Conservation (phyloP, 2,329 filamentous ascomycete genomes). For the Fusarium phyllophilum region DNA sequence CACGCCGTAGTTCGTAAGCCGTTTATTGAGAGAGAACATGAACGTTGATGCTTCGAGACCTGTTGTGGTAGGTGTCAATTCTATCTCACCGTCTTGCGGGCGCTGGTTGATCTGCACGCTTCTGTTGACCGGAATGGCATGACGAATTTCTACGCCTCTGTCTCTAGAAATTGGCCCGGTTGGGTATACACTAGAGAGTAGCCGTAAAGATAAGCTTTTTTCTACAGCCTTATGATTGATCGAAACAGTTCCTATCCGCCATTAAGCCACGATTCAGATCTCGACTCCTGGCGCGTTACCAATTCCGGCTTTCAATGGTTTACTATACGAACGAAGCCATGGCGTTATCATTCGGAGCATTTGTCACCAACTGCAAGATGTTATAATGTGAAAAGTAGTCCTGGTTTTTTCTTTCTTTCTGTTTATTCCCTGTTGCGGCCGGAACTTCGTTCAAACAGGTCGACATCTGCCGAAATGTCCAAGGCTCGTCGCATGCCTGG, state of each 20-base stretch:
- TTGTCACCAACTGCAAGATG: background rate
- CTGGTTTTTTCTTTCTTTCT: background rate
- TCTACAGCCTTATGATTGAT: background rate
- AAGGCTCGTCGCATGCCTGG: background rate
- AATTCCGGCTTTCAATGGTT: background rate
- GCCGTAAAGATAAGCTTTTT: background rate
- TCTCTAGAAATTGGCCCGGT: background rate
- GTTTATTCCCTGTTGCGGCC: fast-evolving
- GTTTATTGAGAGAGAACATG: background rate
- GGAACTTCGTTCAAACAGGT: background rate
- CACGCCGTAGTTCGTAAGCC: background rate
- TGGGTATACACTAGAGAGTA: background rate
- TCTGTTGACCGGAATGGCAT: background rate
- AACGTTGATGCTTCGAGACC: no score
- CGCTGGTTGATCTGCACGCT: background rate
- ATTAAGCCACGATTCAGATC: background rate
- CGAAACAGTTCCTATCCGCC: background rate
- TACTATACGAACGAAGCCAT: background rate
- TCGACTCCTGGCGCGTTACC: background rate
- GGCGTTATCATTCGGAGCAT: background rate
- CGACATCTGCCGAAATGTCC: background rate
- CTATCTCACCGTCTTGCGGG: no score
- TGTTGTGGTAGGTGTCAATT: background rate
- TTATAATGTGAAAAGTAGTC: fast-evolving
- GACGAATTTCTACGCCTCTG: background rate